Base-by-base conservation (phyloP, 2,329 filamentous ascomycete species). In the Shiraia sp. region DNA sequence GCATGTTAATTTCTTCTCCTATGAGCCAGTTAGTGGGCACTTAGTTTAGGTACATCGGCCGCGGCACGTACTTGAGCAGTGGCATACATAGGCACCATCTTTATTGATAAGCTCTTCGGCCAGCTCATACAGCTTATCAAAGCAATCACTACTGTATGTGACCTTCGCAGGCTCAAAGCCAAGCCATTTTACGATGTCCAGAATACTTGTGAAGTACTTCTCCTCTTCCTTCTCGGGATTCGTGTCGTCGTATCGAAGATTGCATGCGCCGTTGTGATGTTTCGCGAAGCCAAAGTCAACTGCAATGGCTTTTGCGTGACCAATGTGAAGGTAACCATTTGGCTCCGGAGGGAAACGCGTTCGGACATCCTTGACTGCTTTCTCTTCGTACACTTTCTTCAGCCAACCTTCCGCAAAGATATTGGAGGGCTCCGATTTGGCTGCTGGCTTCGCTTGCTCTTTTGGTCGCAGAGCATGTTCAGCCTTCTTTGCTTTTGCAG, bases 211-310 rank as follows among this genome's bases (percentile, higher is more conserved):
- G 64, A 95, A 95, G 71, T 91, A 97, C 44, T 86, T 79, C 70
- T 95, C 88, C 66, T 96, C 88, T 69, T 97, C 93, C 32, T 88
- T 88, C 52, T 91, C 89, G 1, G 93, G 93, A 68, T 97, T 97
- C 10, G 93, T 97, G 61, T 97, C 93, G 67, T 97, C 93, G 68
- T 88, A 96, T 59, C 92, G 80, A 48, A 90, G 72, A 61, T 86
- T 86, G 69, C 83, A 87, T 48, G 85, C 76, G 44, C 92, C 92
- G 25, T 86, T 87, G 65, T 95, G 88, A 63, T 85, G 84, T 62
- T 81, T 83, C 10, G 93, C 92, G 67, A 96, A 97, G 6, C 92
- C 92, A 72, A 97, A 97, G 72, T 97, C 96, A 69, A 97, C 83
- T 0, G 90, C 87, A 68, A 97, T 96, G 15, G 93, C 92, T 75